Base-by-base conservation (phyloP, 2,329 filamentous ascomycete genomes). In the Mycosphaerella sp. region DNA sequence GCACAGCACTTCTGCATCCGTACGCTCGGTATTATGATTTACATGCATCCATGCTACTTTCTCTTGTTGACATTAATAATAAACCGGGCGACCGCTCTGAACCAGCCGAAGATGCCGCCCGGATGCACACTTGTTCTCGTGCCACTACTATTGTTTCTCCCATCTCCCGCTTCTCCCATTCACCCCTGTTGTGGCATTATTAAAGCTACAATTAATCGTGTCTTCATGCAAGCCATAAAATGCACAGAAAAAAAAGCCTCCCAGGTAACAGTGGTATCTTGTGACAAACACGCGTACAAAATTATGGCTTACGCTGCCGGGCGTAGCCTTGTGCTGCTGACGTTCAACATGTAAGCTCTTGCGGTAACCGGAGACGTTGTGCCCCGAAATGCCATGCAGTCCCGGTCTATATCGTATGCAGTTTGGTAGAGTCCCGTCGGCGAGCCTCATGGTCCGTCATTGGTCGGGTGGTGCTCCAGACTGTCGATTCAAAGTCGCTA, bases 31-130 rank as follows among this genome's bases (percentile, higher is more conserved):
- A 53, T 55, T 49, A 55, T 55, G 44, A 55, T 55, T 47, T 54
- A 57, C 55, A 55, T 53, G 40, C 51, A 42, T 54, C 43, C 27
- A 44, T 54, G 47, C 43, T 30, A 17, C 44, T 43, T n/a, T n/a
- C n/a, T n/a, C n/a, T 54, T 41, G 35, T 54, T 37, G 44, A 44
- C 37, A 28, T 54, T 41, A 41, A 49, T 37, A 48, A 44, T 44
- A 47, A 14, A 30, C 41, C 44, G 27, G 52, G 52, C 28, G 44
- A 44, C n/a, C 12, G 21, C 35, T 46, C 42, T 48, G 50, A 45
- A 30, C 51, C 51, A 46, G 51, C 51, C 51, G 43, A 40, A 30
- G 40, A 36, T 30, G 21, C 13, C 41, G 25, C 50, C 44, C 43
- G 14, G 10, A 28, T 27, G 35, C 25, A 25, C 45, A 17, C 28